These are phyloP conservation scores for Biscogniauxia marginata DNA, from an alignment of 2,329 filamentous ascomycete species.

Conservation along the genomic window DNA sequence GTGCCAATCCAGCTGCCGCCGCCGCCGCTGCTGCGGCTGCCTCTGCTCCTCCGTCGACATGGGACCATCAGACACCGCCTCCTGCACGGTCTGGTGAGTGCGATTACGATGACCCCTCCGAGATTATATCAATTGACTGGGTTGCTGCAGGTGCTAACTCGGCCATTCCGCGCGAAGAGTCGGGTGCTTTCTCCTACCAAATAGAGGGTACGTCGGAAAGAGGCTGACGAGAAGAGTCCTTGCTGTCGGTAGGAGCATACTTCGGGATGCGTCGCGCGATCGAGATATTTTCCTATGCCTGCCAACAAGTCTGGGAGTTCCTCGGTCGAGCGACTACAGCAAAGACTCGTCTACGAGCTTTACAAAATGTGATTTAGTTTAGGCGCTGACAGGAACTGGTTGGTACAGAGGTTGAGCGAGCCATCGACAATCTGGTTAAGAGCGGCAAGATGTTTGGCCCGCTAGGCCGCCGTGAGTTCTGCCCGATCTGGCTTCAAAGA, in stretches of 20 bases:
- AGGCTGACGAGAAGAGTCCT: not conserved
- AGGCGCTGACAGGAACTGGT: constrained; percentile 26
- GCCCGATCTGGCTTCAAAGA: constrained; percentile 49
- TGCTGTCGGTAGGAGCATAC: constrained; percentile 1
- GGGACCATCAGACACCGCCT: constrained; percentile 71
- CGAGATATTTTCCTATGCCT: constrained; percentile 1
- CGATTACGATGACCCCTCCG: not conserved
- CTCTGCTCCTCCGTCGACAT: constrained; percentile 54
- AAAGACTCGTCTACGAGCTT: not conserved
- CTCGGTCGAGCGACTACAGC: not conserved
- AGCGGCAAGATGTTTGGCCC: constrained; percentile 87
- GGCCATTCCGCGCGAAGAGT: constrained; percentile 71
- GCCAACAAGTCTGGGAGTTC: not conserved
- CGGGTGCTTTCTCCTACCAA: constrained; percentile 77
- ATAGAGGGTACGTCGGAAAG: constrained; percentile 72
- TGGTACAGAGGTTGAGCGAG: constrained; percentile 83
- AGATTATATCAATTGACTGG: constrained; percentile 24
- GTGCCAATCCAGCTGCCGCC: constrained; percentile 38
- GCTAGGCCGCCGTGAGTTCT: constrained; percentile 78
- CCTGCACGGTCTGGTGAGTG: constrained; percentile 66
- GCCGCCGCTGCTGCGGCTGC: constrained; percentile 4
- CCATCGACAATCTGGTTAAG: constrained; percentile 93
- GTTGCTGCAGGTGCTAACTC: constrained; percentile 65
- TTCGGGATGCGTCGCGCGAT: constrained; percentile 7
- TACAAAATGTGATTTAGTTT: constrained; percentile 1